phyloP scores from a whole-genome alignment of 345 rosid genomes.

The Combretum micranthum region DNA sequence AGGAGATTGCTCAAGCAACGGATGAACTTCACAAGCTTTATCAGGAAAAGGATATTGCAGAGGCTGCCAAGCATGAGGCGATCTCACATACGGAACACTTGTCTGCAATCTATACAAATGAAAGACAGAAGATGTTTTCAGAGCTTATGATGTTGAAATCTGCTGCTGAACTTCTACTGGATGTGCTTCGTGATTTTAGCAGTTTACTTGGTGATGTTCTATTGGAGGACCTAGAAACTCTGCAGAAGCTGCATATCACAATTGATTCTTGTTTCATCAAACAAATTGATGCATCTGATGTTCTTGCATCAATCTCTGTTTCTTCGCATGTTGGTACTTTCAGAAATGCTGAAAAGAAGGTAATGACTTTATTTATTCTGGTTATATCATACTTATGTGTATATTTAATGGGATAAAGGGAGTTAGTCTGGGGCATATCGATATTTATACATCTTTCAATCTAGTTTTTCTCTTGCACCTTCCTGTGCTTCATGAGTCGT shows the following conservation, averaged over 20 bases:
- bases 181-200: slow-evolving; percentile 35
- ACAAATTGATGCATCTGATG: slow-evolving; percentile 23
- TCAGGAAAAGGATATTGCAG: slow-evolving; percentile 45
- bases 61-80: slow-evolving; percentile 59
- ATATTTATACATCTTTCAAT: not conserved
- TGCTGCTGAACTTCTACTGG: slow-evolving; percentile 38
- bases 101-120: slow-evolving; percentile 36
- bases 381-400: no score
- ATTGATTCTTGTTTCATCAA: slow-evolving; percentile 40
- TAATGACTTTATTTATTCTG: slow-evolving; percentile 8
- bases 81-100: slow-evolving; percentile 40
- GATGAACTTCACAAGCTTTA: slow-evolving; percentile 42
- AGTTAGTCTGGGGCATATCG: no score
- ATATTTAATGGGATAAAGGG: no score
- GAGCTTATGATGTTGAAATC: slow-evolving; percentile 39
- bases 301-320: slow-evolving; percentile 28
- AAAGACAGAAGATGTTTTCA: slow-evolving; percentile 40
- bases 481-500: no score
- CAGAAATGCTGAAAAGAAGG: slow-evolving; percentile 34
- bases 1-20: slow-evolving; percentile 47
- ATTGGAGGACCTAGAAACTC: slow-evolving; percentile 49
- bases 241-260: slow-evolving; percentile 48
- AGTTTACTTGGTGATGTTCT: slow-evolving; percentile 38
- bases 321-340: slow-evolving; percentile 15
- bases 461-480: not conserved